Conservation (phyloP, 805 yeast genomes). For the Myxozyma mucilagina region DNA sequence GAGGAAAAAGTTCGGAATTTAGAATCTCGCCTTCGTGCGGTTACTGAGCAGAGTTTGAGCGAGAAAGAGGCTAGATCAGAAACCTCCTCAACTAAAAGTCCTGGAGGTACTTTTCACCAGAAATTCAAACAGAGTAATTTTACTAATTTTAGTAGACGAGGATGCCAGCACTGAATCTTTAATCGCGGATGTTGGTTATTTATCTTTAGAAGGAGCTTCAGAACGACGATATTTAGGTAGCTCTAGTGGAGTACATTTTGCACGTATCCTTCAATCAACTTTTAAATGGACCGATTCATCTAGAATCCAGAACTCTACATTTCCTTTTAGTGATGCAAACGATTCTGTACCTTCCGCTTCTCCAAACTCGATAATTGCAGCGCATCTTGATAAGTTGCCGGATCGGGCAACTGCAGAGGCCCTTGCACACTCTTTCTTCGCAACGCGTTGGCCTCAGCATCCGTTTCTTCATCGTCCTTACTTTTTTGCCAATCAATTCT, state of each 20-base stretch:
- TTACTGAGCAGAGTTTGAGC: conserved; percentile 47
- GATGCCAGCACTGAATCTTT: conserved; percentile 14
- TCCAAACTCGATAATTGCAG: neutral
- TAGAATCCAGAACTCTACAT: conserved; percentile 8
- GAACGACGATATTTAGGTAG: conserved; percentile 23
- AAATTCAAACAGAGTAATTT: neutral
- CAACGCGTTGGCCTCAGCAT: conserved; percentile 20
- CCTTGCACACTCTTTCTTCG: conserved; percentile 11
- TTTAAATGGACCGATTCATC: conserved; percentile 14
- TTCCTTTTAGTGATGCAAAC: conserved; percentile 5
- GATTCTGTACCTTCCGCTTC: neutral
- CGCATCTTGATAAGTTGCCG: neutral
- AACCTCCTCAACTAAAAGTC: conserved; percentile 7
- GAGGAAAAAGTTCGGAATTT: conserved; percentile 72
- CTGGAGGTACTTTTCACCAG: neutral
- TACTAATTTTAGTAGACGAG: neutral
- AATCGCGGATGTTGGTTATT: conserved; percentile 15
- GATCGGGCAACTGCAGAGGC: conserved; percentile 1
- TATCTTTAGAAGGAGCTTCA: conserved; percentile 16
- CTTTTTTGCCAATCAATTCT: conserved; percentile 15
- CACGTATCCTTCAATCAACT: conserved; percentile 16
- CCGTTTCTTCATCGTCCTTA: conserved; percentile 19
- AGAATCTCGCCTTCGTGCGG: conserved; percentile 72
- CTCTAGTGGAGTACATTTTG: conserved; percentile 21
- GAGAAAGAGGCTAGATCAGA: conserved; percentile 7